Evolutionary conservation across 225 moss, liverwort and hornwort species (phyloP), one percentile per base, ranked within the genome.

Genomic region (Neckera pumila): DNA sequence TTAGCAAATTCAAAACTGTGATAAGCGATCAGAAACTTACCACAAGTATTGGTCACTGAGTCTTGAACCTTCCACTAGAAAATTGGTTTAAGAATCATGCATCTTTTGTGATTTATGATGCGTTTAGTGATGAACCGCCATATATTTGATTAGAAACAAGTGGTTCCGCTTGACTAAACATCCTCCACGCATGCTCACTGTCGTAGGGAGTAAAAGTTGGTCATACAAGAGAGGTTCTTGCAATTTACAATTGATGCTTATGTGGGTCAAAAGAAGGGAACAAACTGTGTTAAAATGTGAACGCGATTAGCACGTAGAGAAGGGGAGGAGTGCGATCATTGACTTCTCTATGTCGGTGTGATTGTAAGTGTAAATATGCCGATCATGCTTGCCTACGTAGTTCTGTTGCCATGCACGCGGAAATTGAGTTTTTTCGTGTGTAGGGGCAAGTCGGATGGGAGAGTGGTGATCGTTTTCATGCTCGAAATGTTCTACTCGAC

Each of bases 391-490:
- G 27, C 51, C 76, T 38, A 36, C 59, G 34, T 64, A 86, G 51
- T 65, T 89, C 47, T 76, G 36, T 89, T 91, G 38, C 31, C 73
- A 49, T 82, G 58, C 34, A 65, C 22, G 53, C 49, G 28, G 82
- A 84, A 43, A 83, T 47, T 85, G 66, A 79, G 74, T 33, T 67
- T 81, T 57, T 42, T 85, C 34, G 71, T 88, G 80, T 91, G 87
- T 66, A 98, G 96, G 98, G 98, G 84, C 95, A 95, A 89, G 91
- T 92, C 47, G 96, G 96, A 75, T 98, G 98, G 98, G 96, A 98
- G 77, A 93, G 89, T 89, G 98, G 98, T 38, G 93, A 95, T 89
- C 95, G 98, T 78, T 98, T 92, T 87, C 96, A 96, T 91, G 88
- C 93, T 84, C 96, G 96, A 49, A 90, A 96, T 88, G 95, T 98